Evolutionary conservation across 1,139 yeast species (phyloP).

Genomic region (Scheffersomyces cryptocercus): DNA sequence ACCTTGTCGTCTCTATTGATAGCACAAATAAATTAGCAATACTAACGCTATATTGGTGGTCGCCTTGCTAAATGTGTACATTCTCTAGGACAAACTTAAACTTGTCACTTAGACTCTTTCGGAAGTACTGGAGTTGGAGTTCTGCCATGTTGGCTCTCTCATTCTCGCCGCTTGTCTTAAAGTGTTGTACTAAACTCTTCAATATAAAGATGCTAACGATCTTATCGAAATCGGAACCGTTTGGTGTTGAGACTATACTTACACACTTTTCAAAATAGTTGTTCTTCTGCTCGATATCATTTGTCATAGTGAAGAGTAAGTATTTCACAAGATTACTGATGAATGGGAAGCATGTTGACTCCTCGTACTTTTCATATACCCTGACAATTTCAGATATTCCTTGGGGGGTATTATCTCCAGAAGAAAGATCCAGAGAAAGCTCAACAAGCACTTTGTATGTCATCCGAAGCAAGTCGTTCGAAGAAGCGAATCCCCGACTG

Average conservation of each 20-base stretch:
- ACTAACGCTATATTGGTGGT: no score
- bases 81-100: conserved; percentile 14
- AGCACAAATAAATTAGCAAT: no score
- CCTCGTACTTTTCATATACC: conserved; percentile 4
- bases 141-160: conserved; percentile 25
- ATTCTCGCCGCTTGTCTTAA: conserved; percentile 20
- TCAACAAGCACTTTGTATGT: conserved; percentile 12
- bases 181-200: conserved; percentile 16
- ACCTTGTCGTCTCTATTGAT: no score
- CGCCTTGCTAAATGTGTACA: neutral
- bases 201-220: conserved; percentile 23
- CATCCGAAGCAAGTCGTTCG: conserved; percentile 14
- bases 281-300: conserved; percentile 15
- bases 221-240: conserved; percentile 21
- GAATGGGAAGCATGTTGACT: conserved; percentile 16
- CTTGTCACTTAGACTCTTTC: conserved; percentile 14
- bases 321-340: conserved; percentile 16
- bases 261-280: conserved; percentile 17
- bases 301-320: conserved; percentile 16
- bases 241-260: conserved; percentile 10
- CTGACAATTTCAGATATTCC: no score
- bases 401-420: no score
- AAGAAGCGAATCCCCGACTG: conserved; percentile 18
- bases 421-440: conserved; percentile 3
- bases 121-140: conserved; percentile 20